These are phyloP conservation scores for Aspergillus coremiiformis DNA, from an alignment of 495 filamentous ascomycete species.

Conservation along the genomic window DNA sequence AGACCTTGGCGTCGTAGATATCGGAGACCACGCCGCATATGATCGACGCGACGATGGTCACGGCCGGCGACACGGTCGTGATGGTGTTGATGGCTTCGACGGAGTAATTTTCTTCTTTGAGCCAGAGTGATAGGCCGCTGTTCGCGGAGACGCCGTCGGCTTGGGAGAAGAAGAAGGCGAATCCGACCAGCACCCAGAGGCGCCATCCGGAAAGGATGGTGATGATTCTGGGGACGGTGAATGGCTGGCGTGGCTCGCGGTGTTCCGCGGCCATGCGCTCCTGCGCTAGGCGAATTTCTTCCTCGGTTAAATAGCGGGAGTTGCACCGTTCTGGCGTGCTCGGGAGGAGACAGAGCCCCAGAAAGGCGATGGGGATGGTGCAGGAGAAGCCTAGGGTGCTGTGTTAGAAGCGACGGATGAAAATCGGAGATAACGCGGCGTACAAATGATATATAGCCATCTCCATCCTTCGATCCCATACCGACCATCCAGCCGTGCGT, in stretches of 20 bases:
- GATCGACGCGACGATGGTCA: constrained; percentile 36
- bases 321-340: constrained; percentile 34
- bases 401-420: background rate
- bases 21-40: constrained; percentile 39
- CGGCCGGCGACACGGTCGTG: constrained; percentile 31
- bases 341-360: constrained; percentile 30
- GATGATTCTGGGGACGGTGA: constrained; percentile 14
- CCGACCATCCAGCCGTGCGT: constrained; percentile 28
- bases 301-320: constrained; percentile 24
- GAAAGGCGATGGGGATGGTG: constrained; percentile 21
- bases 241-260: constrained; percentile 22
- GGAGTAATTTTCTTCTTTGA: constrained; percentile 34
- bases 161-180: constrained; percentile 32
- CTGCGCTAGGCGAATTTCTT: constrained; percentile 28
- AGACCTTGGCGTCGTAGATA: constrained; percentile 29
- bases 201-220: constrained; percentile 20
- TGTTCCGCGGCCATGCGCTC: constrained; percentile 29
- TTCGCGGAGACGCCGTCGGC: constrained; percentile 21
- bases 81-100: constrained; percentile 38
- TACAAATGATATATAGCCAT: constrained; percentile 44
- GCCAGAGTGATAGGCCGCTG: constrained; percentile 31
- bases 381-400: constrained; percentile 23
- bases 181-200: constrained; percentile 23
- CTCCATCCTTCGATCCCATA: constrained; percentile 41
- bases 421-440: background rate